phyloP scores from a whole-genome alignment of 805 yeast genomes.

The Kurtzmaniella cleridarum region DNA sequence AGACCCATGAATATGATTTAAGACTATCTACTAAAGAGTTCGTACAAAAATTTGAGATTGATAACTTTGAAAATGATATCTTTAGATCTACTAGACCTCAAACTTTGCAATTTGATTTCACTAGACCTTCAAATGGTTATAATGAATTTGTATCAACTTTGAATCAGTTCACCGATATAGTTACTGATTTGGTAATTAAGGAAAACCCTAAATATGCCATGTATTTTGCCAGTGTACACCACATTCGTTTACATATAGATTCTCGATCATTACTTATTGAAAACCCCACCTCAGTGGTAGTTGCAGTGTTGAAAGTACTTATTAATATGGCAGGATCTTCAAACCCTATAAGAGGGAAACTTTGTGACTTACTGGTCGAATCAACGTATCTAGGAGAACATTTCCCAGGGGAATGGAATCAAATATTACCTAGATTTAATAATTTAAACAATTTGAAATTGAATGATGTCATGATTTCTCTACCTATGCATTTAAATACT shows the following conservation, averaged over 20 bases:
- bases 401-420: conserved; percentile 27
- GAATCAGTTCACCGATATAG: conserved; percentile 12
- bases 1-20: conserved; percentile 7
- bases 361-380: conserved; percentile 17
- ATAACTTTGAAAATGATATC: conserved; percentile 2
- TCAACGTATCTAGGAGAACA: conserved; percentile 32
- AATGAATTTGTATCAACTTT: conserved; percentile 15
- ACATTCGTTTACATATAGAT: conserved; percentile 18
- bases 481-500: neutral
- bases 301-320: conserved; percentile 22
- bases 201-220: neutral
- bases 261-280: conserved; percentile 24
- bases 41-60: conserved; percentile 5
- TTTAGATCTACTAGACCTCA: conserved; percentile 16
- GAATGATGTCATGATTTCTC: conserved; percentile 17
- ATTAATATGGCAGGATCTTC: conserved; percentile 15
- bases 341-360: conserved; percentile 12
- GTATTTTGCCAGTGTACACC: conserved; percentile 8
- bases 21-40: conserved; percentile 11
- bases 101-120: conserved; percentile 16
- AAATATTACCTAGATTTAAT: conserved; percentile 19
- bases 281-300: conserved; percentile 26
- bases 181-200: conserved; percentile 11
- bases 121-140: conserved; percentile 18
- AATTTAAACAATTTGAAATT: conserved; percentile 18